Conservation (phyloP, 306 rosid genomes). For the Boehmeria nivea region DNA sequence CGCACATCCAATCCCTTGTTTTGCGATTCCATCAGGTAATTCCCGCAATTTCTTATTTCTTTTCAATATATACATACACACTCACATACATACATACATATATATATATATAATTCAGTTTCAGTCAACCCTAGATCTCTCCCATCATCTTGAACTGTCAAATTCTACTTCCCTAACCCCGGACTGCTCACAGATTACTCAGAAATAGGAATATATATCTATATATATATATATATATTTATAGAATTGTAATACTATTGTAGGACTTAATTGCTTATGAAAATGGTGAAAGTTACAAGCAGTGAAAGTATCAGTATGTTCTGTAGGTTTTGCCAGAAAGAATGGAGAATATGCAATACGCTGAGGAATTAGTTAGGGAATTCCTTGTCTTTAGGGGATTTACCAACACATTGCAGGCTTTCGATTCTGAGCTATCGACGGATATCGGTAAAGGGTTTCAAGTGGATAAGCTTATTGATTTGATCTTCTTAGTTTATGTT, state of each 20-base stretch:
- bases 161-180: no score
- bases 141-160: no score
- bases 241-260: no score
- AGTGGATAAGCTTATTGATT: constrained; percentile 74
- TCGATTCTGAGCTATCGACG: constrained; percentile 62
- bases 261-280: no score
- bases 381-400: constrained; percentile 88
- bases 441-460: constrained; percentile 74
- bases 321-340: constrained; percentile 5
- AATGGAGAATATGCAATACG: constrained; percentile 88
- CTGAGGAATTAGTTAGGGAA: constrained; percentile 90
- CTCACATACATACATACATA: no score
- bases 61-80: no score
- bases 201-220: no score
- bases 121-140: constrained; percentile 17
- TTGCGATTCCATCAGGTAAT: constrained; percentile 21
- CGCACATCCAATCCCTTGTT: no score
- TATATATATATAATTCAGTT: no score
- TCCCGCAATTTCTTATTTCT: not conserved
- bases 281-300: no score
- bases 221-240: no score
- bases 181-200: no score
- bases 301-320: not conserved
- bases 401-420: constrained; percentile 71
- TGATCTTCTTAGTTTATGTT: constrained; percentile 65